phyloP scores from a whole-genome alignment of 208 protist genomes.

The Phytomonas sp. region DNA sequence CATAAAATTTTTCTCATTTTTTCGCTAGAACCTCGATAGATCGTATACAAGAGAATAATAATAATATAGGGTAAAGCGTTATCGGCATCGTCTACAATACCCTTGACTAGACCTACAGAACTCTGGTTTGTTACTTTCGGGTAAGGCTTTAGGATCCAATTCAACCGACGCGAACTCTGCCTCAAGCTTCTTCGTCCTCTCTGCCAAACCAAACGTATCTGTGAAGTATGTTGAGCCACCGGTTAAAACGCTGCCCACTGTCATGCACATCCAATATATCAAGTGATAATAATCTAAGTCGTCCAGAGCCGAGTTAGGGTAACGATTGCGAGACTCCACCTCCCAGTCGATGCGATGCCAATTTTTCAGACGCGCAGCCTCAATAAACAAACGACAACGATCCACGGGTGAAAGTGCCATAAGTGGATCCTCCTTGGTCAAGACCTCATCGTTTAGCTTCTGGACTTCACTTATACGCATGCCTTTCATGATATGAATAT shows the following conservation, averaged over 20 bases:
- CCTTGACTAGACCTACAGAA: slow-evolving; percentile 10
- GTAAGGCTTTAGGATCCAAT: slow-evolving; percentile 11
- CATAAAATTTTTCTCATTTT: no score
- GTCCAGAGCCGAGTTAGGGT: slow-evolving; percentile 27
- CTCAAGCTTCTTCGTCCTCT: neutral
- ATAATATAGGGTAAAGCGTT: neutral
- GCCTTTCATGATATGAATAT: slow-evolving; percentile 49
- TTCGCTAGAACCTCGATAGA: neutral
- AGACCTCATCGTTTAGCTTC: slow-evolving; percentile 29
- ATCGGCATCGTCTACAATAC: no score
- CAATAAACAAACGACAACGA: slow-evolving; percentile 45
- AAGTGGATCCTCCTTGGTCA: slow-evolving; percentile 57
- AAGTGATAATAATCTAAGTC: slow-evolving; percentile 50
- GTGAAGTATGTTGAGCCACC: slow-evolving; percentile 42
- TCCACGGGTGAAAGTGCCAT: slow-evolving; percentile 44
- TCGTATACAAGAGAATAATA: slow-evolving; percentile 3
- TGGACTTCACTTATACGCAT: slow-evolving; percentile 74
- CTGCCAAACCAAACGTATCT: slow-evolving; percentile 20
- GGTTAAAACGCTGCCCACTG: slow-evolving; percentile 26
- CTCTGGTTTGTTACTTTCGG: slow-evolving; percentile 13
- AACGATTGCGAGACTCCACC: slow-evolving; percentile 35
- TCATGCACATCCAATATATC: slow-evolving; percentile 54
- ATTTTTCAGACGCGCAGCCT: slow-evolving; percentile 37
- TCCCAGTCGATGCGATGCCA: slow-evolving; percentile 62
- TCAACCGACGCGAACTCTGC: neutral